Evolutionary conservation across 495 filamentous ascomycete species (phyloP).

Genomic region (Annulohypoxylon nitens): DNA sequence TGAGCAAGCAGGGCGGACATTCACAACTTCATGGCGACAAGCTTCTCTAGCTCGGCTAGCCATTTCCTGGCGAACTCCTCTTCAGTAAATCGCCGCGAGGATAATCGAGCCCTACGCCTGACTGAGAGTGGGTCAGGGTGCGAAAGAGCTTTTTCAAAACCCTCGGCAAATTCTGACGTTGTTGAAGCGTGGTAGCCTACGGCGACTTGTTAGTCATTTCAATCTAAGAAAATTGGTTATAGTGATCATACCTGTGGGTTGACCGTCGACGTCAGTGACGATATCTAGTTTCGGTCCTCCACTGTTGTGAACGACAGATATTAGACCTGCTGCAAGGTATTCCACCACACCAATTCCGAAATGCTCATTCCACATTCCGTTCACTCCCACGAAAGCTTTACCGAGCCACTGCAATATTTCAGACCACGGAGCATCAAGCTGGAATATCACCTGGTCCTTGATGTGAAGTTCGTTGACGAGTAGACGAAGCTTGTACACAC

Average conservation of each 20-base stretch:
- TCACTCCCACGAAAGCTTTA: conserved; percentile 83
- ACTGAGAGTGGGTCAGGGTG: conserved; percentile 75
- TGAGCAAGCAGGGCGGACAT: background rate
- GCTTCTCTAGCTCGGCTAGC: conserved; percentile 75
- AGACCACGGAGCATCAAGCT: conserved; percentile 89
- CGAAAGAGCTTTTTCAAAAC: conserved; percentile 79
- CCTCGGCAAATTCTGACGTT: conserved; percentile 78
- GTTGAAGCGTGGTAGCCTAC: conserved; percentile 87
- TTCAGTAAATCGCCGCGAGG: conserved; percentile 87
- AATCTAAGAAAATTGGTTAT: conserved; percentile 6
- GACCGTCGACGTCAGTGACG: conserved; percentile 80
- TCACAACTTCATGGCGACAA: conserved; percentile 64
- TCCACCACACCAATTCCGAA: conserved; percentile 99
- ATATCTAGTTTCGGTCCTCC: conserved; percentile 95
- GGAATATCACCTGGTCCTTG: conserved; percentile 84
- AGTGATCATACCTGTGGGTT: conserved; percentile 71
- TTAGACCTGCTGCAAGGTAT: conserved; percentile 94
- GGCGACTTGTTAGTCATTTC: conserved; percentile 32
- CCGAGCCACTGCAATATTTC: conserved; percentile 83
- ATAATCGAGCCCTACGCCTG: conserved; percentile 76
- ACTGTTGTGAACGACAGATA: conserved; percentile 90
- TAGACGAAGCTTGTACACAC: conserved; percentile 91
- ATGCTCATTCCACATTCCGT: conserved; percentile 99
- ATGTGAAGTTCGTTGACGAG: conserved; percentile 89
- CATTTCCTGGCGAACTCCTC: conserved; percentile 83